Conservation (phyloP, 331 rosid genomes). For the Quercus lobata region DNA sequence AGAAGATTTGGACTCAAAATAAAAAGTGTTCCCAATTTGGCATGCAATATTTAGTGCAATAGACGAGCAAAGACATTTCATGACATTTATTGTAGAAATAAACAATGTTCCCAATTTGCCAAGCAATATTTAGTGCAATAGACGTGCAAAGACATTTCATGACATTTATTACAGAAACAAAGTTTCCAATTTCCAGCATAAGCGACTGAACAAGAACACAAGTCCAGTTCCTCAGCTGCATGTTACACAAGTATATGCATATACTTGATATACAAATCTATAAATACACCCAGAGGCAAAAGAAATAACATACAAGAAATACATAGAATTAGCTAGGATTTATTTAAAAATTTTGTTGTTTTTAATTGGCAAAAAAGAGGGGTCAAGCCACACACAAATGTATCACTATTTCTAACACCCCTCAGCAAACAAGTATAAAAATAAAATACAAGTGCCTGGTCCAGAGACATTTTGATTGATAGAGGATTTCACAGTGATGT, state of each 20-base stretch:
- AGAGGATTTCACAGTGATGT: neutral
- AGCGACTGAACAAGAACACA: neutral
- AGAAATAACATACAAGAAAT: neutral
- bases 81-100: neutral
- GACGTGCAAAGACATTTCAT: neutral
- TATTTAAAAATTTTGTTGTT: neutral
- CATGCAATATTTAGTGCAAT: too few relatives aligned
- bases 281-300: conserved; percentile 10
- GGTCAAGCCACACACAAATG: neutral
- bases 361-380: neutral
- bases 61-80: neutral
- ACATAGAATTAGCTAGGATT: neutral
- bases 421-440: neutral
- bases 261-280: neutral
- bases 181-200: neutral
- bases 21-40: too few relatives aligned
- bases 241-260: neutral
- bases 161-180: neutral
- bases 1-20: too few relatives aligned
- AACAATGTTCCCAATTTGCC: too few relatives aligned
- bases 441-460: neutral
- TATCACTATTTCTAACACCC: neutral
- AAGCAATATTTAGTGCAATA: too few relatives aligned
- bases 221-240: neutral
- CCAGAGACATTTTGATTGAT: neutral